Evolutionary conservation across 768 basidiomycete species (phyloP), one percentile per base, ranked within the genome.

Genomic region (Mycena leptocephala): DNA sequence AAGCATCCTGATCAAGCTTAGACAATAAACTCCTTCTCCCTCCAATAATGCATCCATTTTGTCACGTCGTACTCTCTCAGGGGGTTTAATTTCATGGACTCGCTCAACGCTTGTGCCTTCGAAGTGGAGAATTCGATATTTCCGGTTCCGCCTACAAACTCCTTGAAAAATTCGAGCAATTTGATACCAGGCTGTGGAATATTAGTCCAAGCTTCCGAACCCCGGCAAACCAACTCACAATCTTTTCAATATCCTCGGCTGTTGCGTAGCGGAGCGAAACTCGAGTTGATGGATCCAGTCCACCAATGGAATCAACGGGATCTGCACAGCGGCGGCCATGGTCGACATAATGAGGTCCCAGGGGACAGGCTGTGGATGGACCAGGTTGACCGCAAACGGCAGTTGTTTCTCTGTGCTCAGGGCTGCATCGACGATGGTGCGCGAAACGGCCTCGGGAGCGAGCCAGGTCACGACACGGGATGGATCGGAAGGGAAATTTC

Each of bases 391-490:
- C 5, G 81, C 81, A 30, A 74, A 68, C 2, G 84, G 83, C 0
- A 70, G 72, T n/a, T n/a, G n/a, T 10, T 65, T 56, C 9, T 79
- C 66, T 7, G 39, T 58, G 39, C 8, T 78, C 51, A 86, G 80
- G 1, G 83, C 84, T 10, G 86, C 76, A 68, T 88, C 86, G 10
- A 85, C 43, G 16, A 87, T 78, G 37, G 83, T 72, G 20, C 73
- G 69, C 0, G 85, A 80, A 1, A 86, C 86, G n/a, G 83, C 82
- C 55, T 87, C 81, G 46, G 85, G 80, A 11, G 84, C 82, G 16
- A 88, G 61, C 88, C 88, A 89, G 20, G 84, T 83, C 3, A 85
- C 81, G 3, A 75, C 51, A 80, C 83, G 51, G 11, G 28, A 46
- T 24, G 63, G 30, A 13, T 78, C 10, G 70, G 79, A 28, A 77